These are phyloP conservation scores for Daldinia grandis DNA, from an alignment of 495 filamentous ascomycete species.

Conservation along the genomic window DNA sequence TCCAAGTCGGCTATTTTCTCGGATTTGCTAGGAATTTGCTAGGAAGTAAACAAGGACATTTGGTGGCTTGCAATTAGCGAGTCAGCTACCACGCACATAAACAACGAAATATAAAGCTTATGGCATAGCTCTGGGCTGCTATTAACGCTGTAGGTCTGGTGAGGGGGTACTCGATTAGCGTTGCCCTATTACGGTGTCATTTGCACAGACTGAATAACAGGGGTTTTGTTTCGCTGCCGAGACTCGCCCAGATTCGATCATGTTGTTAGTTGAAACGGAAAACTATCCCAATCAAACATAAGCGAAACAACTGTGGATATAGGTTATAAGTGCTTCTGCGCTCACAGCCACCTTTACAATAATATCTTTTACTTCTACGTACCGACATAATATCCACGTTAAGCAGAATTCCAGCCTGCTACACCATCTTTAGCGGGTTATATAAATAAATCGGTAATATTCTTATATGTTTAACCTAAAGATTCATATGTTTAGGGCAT, in stretches of 20 bases:
- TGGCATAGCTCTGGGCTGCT: slow-evolving; percentile 7
- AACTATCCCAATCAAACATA: slow-evolving; percentile 32
- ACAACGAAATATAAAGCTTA: not conserved
- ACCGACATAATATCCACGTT: not conserved
- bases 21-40: slow-evolving; percentile 8
- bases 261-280: slow-evolving; percentile 34
- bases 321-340: not conserved
- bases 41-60: not conserved
- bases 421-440: not conserved
- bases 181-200: not conserved
- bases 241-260: slow-evolving; percentile 11
- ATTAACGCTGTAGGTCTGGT: slow-evolving; percentile 12
- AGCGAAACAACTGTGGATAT: slow-evolving; percentile 21
- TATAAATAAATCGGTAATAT: not conserved
- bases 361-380: not conserved
- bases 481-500: not conserved
- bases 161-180: slow-evolving; percentile 10
- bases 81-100: slow-evolving; percentile 1
- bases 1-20: slow-evolving; percentile 26
- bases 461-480: not conserved
- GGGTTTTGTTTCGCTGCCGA: slow-evolving; percentile 18
- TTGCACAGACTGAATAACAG: slow-evolving; percentile 18
- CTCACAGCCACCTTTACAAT: not conserved
- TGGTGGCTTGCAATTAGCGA: slow-evolving; percentile 2
- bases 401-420: not conserved